These are phyloP conservation scores for Achaetomiella virescens DNA, from an alignment of 495 filamentous ascomycete genomes.

Conservation along the genomic window DNA sequence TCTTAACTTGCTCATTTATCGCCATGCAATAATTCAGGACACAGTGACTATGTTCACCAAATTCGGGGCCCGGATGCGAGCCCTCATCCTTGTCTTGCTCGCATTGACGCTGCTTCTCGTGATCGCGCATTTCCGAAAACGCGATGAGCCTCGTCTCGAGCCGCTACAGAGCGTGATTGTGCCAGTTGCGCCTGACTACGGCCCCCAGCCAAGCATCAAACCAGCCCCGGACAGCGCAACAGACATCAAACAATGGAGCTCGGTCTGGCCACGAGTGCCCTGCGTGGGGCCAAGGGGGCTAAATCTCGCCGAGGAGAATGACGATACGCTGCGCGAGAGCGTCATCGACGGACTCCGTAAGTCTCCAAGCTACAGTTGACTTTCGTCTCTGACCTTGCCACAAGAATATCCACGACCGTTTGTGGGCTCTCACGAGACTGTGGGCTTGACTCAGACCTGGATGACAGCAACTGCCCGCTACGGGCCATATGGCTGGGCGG, in stretches of 20 bases:
- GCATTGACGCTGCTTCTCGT: not conserved
- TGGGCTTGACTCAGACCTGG: not conserved
- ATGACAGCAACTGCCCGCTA: conserved; percentile 6
- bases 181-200: not conserved
- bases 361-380: not conserved
- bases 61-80: not conserved
- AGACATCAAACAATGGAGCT: not conserved
- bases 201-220: not conserved
- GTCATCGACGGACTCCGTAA: not conserved
- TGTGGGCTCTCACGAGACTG: not conserved
- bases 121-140: not conserved
- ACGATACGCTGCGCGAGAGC: not conserved
- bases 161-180: not conserved
- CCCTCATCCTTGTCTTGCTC: not conserved
- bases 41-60: not conserved
- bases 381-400: not conserved
- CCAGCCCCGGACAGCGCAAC: not conserved
- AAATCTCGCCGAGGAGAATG: not conserved
- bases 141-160: not conserved
- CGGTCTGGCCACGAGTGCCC: not conserved
- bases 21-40: not conserved
- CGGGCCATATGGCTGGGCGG: conserved; percentile 2
- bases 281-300: not conserved
- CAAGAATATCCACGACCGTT: not conserved
- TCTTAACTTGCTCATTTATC: not conserved